These are phyloP conservation scores for Suillus variegatus DNA, from an alignment of 768 basidiomycete species.

Conservation along the genomic window DNA sequence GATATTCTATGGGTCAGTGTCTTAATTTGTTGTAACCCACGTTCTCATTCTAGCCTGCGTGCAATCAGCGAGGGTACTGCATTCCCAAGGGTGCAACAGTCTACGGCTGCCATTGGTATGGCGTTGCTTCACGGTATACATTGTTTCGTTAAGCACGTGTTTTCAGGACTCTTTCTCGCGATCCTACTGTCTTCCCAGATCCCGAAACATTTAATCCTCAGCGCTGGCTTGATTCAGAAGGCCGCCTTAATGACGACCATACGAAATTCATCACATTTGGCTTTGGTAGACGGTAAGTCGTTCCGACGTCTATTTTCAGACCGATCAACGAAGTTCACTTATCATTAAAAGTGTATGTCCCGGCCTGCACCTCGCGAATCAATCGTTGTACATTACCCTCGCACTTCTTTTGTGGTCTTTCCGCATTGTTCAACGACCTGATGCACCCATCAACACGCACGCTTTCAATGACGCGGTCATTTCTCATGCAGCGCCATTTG, in stretches of 20 bases:
- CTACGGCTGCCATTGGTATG: constrained; percentile 33
- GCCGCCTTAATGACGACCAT: constrained; percentile 46
- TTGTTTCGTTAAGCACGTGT: not conserved
- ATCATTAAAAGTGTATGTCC: not conserved
- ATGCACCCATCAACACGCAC: constrained; percentile 53
- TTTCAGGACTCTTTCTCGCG: constrained; percentile 50
- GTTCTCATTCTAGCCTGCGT: not conserved
- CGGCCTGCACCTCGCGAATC: constrained; percentile 34
- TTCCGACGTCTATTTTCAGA: too few relatives aligned
- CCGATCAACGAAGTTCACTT: not conserved
- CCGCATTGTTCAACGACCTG: constrained; percentile 45
- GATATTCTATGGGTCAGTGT: constrained; percentile 56
- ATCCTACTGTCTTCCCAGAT: constrained; percentile 49
- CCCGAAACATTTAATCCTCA: constrained; percentile 57
- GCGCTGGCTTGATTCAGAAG: constrained; percentile 50
- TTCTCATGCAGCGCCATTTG: constrained; percentile 42
- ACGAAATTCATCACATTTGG: constrained; percentile 49
- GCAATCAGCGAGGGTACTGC: constrained; percentile 31
- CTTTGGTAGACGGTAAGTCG: constrained; percentile 44
- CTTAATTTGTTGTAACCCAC: not conserved
- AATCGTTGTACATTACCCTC: constrained; percentile 59
- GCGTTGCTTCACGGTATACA: not conserved
- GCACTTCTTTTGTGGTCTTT: constrained; percentile 65
- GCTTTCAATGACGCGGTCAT: constrained; percentile 62
- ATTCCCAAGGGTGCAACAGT: constrained; percentile 37